Evolutionary conservation across 345 rosid genomes (phyloP), one percentile per base, ranked within the genome.

Genomic region (Eucalyptus regnans): DNA sequence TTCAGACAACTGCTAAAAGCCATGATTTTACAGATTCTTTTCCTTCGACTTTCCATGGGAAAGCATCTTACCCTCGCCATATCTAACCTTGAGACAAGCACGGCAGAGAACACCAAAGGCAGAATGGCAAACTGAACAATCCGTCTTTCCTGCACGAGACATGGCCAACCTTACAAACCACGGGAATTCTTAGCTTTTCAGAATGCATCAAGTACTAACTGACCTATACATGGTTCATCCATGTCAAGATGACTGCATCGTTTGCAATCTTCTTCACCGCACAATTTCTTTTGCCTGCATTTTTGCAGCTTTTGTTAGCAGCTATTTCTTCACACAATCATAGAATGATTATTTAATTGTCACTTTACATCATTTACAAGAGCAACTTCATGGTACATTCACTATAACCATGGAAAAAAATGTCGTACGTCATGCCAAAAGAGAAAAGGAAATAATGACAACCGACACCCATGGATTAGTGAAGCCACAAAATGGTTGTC

Each of bases 41-140:
- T 29, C 44, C 83, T 20, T 76, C 9, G 14, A 76, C 48, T 76
- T 76, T 76, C 48, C 84, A 76, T 50, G 12, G 60, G 44, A 41
- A 43, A 12, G 50, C 84, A 58, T 60, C 91, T 89, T 86, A 93
- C 94, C 94, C 92, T 92, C 94, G 29, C 93, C 94, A 88, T 93
- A 93, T 48, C 93, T 89, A 80, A 93, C 89, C 50, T 86, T 89
- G 88, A 93, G 93, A 88, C 94, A 93, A 71, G 88, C 93, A 23
- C 93, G 90, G 46, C 93, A 93, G 12, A 90, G 50, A 90, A 93
- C 93, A 68, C 93, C 94, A 29, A 46, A 43, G 79, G 88, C 62
- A 43, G 94, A 92, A 80, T 92, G 93, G 80, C 94, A 93, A 62
- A 90, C 88, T 31, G 93, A 92, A 60, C 94, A 93, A 49, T 93